Base-by-base conservation (phyloP, 2,329 filamentous ascomycete species). In the Bimuria novae-zelandiae region DNA sequence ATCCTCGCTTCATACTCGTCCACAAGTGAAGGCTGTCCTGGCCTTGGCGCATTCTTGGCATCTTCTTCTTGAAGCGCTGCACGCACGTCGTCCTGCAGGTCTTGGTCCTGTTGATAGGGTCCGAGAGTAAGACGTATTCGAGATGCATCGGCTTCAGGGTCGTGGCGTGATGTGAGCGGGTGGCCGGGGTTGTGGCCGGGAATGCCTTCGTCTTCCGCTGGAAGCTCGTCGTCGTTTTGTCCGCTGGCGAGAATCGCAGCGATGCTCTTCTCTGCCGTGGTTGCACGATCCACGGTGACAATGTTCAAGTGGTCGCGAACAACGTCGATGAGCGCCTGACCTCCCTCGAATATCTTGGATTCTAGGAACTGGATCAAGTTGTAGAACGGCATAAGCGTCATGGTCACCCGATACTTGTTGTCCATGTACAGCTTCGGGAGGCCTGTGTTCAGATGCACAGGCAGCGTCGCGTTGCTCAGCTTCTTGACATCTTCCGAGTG, bases 361-460 rank as follows among this genome's bases (percentile, higher is more conserved):
- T 97, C 92, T 0, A 99, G 79, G 63, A 93, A 96, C 63, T 92
- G 89, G 67, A 96, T 88, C 7, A 97, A 82, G 55, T 89, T 89
- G 52, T 86, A 87, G 52, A 89, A 92, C 0, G 92, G 87, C 62
- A 92, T 88, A 52, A 88, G 87, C 64, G 92, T 97, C n/a, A 99
- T 78, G 0, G 91, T 91, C 30, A 99, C 82, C 11, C 91, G 85
- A 71, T 97, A 99, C 72, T 91, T 94, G 79, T 92, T 93, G 51
- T 86, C 84, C 35, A 85, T 84, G 73, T 97, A 99, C 3, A 94
- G 79, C 70, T 89, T 90, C 6, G 89, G 88, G n/a, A 88, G 83
- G 1, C 83, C 73, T 67, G 94, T 95, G 53, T 90, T 79, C 7
- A 94, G 79, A 67, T 99, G 94, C 53, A 89, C 84, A 0, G 91